A percentile compares a stretch with the other conserved stretches of the same genome.
Conservation (phyloP, 2,329 filamentous ascomycete species). For the Ophiostoma himal-ulmi region DNA sequence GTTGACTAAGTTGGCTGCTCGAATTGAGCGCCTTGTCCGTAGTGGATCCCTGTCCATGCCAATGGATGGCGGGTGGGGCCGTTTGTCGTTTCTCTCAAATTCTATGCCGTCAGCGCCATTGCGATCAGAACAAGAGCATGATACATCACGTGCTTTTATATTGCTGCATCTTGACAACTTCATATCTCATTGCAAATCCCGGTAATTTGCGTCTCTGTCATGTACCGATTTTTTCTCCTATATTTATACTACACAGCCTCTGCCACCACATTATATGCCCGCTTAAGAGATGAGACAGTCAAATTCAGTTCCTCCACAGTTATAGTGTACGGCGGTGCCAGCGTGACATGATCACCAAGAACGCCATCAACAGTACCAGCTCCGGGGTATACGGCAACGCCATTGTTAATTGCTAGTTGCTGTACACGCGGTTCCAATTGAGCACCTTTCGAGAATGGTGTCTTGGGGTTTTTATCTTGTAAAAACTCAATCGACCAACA, state of each 20-base stretch:
- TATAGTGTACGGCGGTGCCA: not conserved
- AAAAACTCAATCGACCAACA: not conserved
- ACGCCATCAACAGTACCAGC: not conserved
- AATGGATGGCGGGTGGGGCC: not conserved
- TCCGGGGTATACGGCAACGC: not conserved
- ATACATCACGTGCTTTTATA: not conserved
- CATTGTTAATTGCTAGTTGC: not conserved
- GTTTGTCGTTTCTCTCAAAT: not conserved
- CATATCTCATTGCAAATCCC: no score
- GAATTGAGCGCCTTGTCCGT: conserved; percentile 5
- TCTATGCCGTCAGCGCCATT: not conserved
- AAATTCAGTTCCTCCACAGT: not conserved
- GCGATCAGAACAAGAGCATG: not conserved
- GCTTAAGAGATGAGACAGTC: no score
- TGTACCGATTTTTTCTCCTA: no score
- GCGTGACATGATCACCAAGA: not conserved
- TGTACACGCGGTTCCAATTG: not conserved
- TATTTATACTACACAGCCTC: no score
- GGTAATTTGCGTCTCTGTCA: no score
- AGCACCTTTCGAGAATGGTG: not conserved
- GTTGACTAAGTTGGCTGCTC: not conserved
- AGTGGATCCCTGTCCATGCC: not conserved
- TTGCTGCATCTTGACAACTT: not conserved
- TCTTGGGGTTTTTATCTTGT: not conserved
- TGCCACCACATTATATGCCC: no score